These are phyloP conservation scores for Austroboletus niveus DNA, from an alignment of 1,284 basidiomycete species.

Conservation along the genomic window DNA sequence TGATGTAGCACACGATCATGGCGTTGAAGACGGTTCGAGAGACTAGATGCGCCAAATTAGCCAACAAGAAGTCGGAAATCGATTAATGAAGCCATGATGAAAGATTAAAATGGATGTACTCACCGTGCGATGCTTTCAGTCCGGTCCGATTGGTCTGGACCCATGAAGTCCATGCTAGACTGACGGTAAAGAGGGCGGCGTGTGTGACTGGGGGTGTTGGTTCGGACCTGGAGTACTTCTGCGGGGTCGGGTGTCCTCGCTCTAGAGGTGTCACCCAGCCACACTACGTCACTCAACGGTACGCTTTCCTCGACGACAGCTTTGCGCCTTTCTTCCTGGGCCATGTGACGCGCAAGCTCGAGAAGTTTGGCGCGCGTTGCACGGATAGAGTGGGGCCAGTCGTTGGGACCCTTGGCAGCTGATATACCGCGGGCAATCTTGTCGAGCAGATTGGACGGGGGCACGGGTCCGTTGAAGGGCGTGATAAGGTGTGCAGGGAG, in stretches of 20 bases:
- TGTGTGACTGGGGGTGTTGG: constrained; percentile 36
- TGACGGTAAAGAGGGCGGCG: constrained; percentile 67
- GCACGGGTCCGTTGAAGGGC: constrained; percentile 76
- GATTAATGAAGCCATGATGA: constrained; percentile 3
- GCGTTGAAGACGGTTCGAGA: constrained; percentile 67
- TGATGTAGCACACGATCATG: constrained; percentile 59
- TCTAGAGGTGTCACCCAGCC: constrained; percentile 13
- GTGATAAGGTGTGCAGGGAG: constrained; percentile 78
- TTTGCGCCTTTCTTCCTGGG: constrained; percentile 49
- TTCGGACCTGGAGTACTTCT: constrained; percentile 41
- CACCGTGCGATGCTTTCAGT: constrained; percentile 63
- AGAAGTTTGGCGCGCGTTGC: constrained; percentile 77
- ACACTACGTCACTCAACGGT: constrained; percentile 10
- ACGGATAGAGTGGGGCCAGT: constrained; percentile 78
- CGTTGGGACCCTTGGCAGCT: constrained; percentile 64
- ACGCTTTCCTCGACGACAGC: constrained; percentile 34
- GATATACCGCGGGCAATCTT: constrained; percentile 75
- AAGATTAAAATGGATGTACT: constrained; percentile 15
- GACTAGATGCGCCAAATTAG: constrained; percentile 38
- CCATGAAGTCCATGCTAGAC: constrained; percentile 83
- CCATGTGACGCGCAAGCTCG: constrained; percentile 63
- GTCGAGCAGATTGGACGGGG: constrained; percentile 78
- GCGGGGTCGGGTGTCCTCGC: constrained; percentile 27
- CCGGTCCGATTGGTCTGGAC: constrained; percentile 41
- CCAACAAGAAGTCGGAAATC: constrained; percentile 11